A percentile compares a stretch with the other conserved stretches of the same genome.
Conservation (phyloP, 352 stramenopile species). For the Thalassiosira exigua region DNA sequence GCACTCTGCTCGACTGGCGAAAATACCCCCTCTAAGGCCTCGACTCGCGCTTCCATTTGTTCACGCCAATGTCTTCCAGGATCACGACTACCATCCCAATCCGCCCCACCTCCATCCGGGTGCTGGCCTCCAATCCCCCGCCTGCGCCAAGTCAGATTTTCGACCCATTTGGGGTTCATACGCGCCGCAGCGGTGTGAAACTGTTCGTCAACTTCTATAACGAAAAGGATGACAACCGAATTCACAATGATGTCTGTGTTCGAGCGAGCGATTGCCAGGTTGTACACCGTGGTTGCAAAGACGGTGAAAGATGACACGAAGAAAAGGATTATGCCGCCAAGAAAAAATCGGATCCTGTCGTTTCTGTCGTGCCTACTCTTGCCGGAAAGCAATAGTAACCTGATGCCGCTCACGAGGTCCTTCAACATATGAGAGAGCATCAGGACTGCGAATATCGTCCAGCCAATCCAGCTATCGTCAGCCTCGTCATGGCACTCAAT, state of each 20-base stretch:
- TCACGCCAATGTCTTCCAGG: no score
- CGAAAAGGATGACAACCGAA: slow-evolving; percentile 41
- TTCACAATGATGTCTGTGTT: slow-evolving; percentile 29
- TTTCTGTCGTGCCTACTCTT: not conserved
- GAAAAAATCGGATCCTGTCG: slow-evolving; percentile 1
- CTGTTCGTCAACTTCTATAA: slow-evolving; percentile 41
- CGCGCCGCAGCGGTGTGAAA: not conserved
- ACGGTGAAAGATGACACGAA: slow-evolving; percentile 11
- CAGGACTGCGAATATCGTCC: slow-evolving; percentile 8
- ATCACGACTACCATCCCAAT: no score
- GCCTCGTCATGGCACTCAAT: slow-evolving; percentile 10
- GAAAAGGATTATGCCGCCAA: slow-evolving; percentile 15
- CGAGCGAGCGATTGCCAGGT: slow-evolving; percentile 10
- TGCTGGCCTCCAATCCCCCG: no score
- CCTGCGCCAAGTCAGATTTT: not conserved
- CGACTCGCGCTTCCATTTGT: no score
- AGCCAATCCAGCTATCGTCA: slow-evolving; percentile 4
- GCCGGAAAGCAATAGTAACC: not conserved
- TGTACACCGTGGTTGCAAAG: slow-evolving; percentile 26
- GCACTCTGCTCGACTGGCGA: no score
- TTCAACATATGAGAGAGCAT: slow-evolving; percentile 9
- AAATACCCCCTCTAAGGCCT: no score
- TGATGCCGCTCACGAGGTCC: slow-evolving; percentile 19
- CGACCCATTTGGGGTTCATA: not conserved
- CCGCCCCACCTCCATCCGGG: no score